Evolutionary conservation across 306 rosid genomes (phyloP), one percentile per base, ranked within the genome.

Genomic region (Fagus sylvatica): DNA sequence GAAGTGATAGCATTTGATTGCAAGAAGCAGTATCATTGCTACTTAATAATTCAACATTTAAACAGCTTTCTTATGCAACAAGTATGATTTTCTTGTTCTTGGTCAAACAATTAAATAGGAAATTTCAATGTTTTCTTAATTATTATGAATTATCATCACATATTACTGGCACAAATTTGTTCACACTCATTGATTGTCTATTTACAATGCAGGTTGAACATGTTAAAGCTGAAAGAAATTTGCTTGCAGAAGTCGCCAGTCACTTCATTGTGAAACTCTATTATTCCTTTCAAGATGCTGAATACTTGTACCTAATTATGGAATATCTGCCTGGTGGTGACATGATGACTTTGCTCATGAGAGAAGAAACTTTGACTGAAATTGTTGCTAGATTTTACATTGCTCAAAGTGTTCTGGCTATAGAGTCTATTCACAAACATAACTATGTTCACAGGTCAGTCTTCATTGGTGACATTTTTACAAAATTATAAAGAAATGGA

Each of bases 321-420:
- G 98, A 94, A 72, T 94, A 94, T 84, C 90, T 92, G 77, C 97
- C 98, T 37, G 98, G 98, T 41, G 98, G 98, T 65, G 98, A 94
- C 86, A 81, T 94, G 88, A 94, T 94, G 98, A 94, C 98, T 73
- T 81, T 94, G 78, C 88, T 94, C 75, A 94, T 94, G 42, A 85
- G 97, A 74, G 98, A 94, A 81, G 98, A 94, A 90, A 90, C 96
- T 75, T 89, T 94, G 89, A 92, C 98, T 1, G 97, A 92, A 87
- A 94, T 87, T 8, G 95, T 94, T 64, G 91, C 97, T n/a, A 84
- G 88, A 80, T 87, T 87, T 78, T 87, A 87, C 73, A 64, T 87
- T 53, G 88, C 91, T 40, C 93, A 94, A 79, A 92, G 92, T 19
- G 87, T 94, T 85, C 74, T 92, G 72, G 98, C 98, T 42, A 89